These are phyloP conservation scores for Lathyrus aphaca DNA, from an alignment of 306 rosid genomes.

Conservation along the genomic window DNA sequence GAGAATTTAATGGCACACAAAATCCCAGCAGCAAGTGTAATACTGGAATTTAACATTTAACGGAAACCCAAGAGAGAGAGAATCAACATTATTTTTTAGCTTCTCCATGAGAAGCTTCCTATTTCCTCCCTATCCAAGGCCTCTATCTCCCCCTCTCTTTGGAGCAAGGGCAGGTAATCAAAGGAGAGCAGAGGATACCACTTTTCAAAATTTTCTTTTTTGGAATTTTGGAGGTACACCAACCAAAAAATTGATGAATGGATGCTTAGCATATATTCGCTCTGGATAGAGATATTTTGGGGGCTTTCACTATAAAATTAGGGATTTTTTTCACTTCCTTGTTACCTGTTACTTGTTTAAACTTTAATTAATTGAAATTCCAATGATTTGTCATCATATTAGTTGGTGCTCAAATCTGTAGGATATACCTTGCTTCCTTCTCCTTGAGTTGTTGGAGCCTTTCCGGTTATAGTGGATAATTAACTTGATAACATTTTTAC, in stretches of 20 bases:
- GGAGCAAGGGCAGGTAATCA: not conserved
- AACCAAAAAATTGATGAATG: not conserved
- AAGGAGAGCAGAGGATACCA: not conserved
- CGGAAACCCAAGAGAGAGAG: not conserved
- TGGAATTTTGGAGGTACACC: slow-evolving; percentile 2
- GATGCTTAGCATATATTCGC: not conserved
- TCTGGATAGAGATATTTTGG: not conserved
- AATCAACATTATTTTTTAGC: not conserved
- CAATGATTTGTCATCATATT: not conserved
- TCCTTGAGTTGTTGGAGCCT: not conserved
- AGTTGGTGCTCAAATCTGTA: not conserved
- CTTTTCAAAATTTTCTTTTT: not conserved
- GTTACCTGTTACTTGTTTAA: not conserved
- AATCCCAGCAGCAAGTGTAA: slow-evolving; percentile 1
- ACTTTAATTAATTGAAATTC: not conserved
- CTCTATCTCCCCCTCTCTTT: not conserved
- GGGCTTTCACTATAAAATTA: not conserved
- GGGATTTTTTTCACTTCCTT: not conserved
- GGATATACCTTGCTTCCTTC: slow-evolving; percentile 1
- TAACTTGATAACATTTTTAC: not conserved
- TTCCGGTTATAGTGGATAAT: not conserved
- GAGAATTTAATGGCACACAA: not conserved
- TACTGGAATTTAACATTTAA: not conserved
- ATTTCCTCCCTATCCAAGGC: not conserved
- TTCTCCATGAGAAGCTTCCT: not conserved